Evolutionary conservation across 2,329 filamentous ascomycete genomes (phyloP).

Genomic region (Fusarium nygamai): DNA sequence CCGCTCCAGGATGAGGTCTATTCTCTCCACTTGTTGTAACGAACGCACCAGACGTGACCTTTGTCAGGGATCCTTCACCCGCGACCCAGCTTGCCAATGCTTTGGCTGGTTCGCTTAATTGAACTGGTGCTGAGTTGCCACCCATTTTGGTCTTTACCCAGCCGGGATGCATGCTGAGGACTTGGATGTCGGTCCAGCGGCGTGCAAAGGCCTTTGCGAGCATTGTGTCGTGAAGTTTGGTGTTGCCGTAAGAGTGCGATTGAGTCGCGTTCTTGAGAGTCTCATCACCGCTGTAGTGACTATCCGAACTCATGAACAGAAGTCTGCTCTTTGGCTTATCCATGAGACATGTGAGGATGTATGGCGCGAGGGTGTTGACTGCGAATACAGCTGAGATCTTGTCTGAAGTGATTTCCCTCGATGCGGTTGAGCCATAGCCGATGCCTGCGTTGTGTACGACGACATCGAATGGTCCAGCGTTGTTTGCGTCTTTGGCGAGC

Average conservation of each 20-base stretch:
- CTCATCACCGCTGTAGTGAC: constrained; percentile 30
- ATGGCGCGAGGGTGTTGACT: constrained; percentile 32
- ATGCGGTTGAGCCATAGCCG: constrained; percentile 26
- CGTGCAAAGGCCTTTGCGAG: constrained; percentile 33
- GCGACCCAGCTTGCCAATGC: constrained; percentile 25
- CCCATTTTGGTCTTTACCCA: constrained; percentile 39
- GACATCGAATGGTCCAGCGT: constrained; percentile 25
- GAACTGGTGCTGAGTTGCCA: constrained; percentile 20
- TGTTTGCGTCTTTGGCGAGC: constrained; percentile 29
- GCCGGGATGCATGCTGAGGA: constrained; percentile 34
- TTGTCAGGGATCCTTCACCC: constrained; percentile 19
- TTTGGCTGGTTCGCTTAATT: constrained; percentile 2
- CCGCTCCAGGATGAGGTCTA: constrained; percentile 19
- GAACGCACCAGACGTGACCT: constrained; percentile 16
- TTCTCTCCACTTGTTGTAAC: constrained; percentile 18
- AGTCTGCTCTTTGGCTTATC: constrained; percentile 15
- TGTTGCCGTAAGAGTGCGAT: constrained; percentile 32
- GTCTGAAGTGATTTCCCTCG: constrained; percentile 9
- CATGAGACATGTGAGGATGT: constrained; percentile 32
- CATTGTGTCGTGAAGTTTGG: constrained; percentile 35
- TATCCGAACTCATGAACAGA: constrained; percentile 33
- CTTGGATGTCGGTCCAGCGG: constrained; percentile 21
- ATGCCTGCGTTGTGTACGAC: constrained; percentile 36
- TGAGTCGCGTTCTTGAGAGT: constrained; percentile 20
- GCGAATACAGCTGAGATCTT: constrained; percentile 32